These are phyloP conservation scores for Hylodesmum podocarpum DNA, from an alignment of 306 rosid species.

Conservation along the genomic window DNA sequence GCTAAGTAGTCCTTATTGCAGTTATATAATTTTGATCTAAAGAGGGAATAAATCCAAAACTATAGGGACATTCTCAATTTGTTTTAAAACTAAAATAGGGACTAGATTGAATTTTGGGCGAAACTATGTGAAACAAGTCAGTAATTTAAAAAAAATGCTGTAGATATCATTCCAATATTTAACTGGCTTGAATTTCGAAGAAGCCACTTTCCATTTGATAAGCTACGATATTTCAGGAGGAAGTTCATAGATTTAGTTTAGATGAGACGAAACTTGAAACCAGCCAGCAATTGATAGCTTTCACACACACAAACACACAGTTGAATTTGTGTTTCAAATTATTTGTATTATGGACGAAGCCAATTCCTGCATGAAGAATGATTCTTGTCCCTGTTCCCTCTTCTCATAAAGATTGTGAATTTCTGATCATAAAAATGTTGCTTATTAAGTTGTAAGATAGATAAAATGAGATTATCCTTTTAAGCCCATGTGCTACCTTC, in stretches of 20 bases:
- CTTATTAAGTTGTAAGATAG: not conserved
- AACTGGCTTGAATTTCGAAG: slow-evolving; percentile 13
- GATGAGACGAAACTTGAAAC: not conserved
- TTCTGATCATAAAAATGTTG: not conserved
- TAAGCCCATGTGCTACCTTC: not conserved
- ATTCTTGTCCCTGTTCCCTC: not conserved
- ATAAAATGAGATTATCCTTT: slow-evolving; percentile 10
- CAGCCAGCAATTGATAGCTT: not conserved
- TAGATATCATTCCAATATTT: not conserved
- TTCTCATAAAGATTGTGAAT: not conserved
- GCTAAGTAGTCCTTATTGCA: not conserved
- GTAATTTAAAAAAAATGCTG: not conserved
- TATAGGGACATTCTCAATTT: not conserved
- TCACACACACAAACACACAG: not conserved
- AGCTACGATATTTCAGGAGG: slow-evolving; percentile 7
- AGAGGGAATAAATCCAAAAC: not conserved
- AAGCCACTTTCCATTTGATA: slow-evolving; percentile 1
- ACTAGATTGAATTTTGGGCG: not conserved
- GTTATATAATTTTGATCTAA: not conserved
- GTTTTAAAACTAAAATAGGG: not conserved
- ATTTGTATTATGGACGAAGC: not conserved
- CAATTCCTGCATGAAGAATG: not conserved
- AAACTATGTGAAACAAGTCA: not conserved
- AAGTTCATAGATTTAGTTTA: not conserved
- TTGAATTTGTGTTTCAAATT: not conserved